A percentile compares a stretch with the other conserved stretches of the same genome.
Conservation (phyloP, 768 basidiomycete genomes). For the Mycena sanguinolenta region DNA sequence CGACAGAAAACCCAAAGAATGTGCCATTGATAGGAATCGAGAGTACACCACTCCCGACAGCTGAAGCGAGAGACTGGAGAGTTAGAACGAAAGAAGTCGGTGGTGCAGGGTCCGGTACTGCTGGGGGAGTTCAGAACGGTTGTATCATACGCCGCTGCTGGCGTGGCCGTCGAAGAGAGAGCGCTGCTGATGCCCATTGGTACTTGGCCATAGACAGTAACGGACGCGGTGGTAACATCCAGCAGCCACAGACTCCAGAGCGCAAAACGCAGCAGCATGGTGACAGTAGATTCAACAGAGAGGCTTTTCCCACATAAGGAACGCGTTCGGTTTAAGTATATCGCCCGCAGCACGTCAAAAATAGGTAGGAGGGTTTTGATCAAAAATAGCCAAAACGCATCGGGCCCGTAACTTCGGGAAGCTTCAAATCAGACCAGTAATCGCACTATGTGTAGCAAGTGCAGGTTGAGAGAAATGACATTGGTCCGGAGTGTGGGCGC, state of each 20-base stretch:
- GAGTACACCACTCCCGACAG: constrained; percentile 35
- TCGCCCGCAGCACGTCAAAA: constrained; percentile 27
- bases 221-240: constrained; percentile 32
- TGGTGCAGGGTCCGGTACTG: constrained; percentile 39
- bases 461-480: too few species aligned
- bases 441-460: too few species aligned
- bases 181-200: constrained; percentile 41
- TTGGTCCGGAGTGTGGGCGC: too few species aligned
- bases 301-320: neutral
- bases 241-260: constrained; percentile 22
- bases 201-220: constrained; percentile 47
- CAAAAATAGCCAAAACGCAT: too few species aligned
- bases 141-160: constrained; percentile 46
- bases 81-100: constrained; percentile 40
- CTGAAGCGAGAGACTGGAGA: constrained; percentile 34
- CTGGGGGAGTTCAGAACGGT: constrained; percentile 45
- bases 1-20: constrained; percentile 60
- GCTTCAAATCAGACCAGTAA: too few species aligned
- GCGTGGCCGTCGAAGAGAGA: constrained; percentile 41
- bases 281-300: neutral
- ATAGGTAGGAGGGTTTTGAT: neutral
- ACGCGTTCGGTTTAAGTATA: constrained; percentile 17
- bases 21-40: constrained; percentile 53
- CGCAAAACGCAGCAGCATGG: constrained; percentile 20
- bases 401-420: too few species aligned